Base-by-base conservation (phyloP, 805 yeast species). In the Kluyveromyces starmeri region DNA sequence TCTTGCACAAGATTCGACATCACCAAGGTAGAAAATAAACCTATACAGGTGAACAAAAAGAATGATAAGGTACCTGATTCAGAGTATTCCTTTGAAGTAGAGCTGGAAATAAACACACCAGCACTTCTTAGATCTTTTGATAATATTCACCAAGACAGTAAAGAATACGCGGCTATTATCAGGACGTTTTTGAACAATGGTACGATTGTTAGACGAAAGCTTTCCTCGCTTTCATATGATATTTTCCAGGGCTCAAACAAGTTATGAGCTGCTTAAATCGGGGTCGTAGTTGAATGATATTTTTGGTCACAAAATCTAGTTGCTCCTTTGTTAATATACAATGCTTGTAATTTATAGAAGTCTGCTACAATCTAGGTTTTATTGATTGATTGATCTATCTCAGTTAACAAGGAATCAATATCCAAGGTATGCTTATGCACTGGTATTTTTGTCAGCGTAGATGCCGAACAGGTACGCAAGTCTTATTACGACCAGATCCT, bases 401-500 rank as follows among this genome's bases (percentile, higher is more conserved):
- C 13, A 27, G 20, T 34, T 10, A 12, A 27, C 27, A 34, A 22
- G 12, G 12, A 22, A n/a, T 22, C 25, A 22, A 22, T 19, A 20
- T 14, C 13, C 4, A 7, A 4, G 17, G 3, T 21, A 22, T 31
- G 3, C 7, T 20, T 2, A 27, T 19, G 17, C n/a, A n/a, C n/a
- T n/a, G n/a, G n/a, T n/a, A n/a, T n/a, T 13, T 32, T 17, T 43
- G 38, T 65, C 68, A 39, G 64, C 71, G 58, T 92, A 92, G 29
- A 92, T 71, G 7, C 96, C 96, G 40, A 86, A 54, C 16, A 84
- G 45, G 54, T 89, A 92, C 4, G 96, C 95, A 61, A 85, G 58
- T 47, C 98, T 70, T 27, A 94, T 89, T 13, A 85, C 86, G 25
- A 92, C 83, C 58, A 92, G 66, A 55, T 92, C 98, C 28, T 83